Base-by-base conservation (phyloP, 768 basidiomycete species). In the Termitomyces sp. region DNA sequence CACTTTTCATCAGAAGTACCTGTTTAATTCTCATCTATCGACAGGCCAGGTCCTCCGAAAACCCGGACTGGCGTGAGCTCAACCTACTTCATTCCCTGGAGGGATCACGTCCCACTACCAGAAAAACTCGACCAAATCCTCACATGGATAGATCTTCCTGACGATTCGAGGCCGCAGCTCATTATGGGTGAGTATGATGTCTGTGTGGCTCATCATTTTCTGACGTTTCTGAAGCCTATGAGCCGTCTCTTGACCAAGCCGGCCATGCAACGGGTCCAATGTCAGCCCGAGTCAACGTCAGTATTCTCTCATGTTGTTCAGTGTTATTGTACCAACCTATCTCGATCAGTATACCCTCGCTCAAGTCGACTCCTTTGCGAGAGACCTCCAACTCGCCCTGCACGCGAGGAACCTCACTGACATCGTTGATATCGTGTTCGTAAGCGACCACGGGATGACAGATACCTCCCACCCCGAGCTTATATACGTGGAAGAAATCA, bases 371-470 rank as follows among this genome's bases (percentile, higher is more conserved):
- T 66, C 68, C 18, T 95, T 96, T 64, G 88, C 91, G 3, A 82
- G 79, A 58, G 76, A 87, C 57, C 73, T 97, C 10, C 86, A 89
- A 55, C 72, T 75, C 14, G 79, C 82, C 0, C 74, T 97, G 38
- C 77, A 77, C 50, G 77, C 77, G 4, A 84, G 95, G 6, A 93
- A 95, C 67, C 79, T 96, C 28, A 86, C 84, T 1, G 82, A 89
- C 49, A 89, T 95, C 20, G 87, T 94, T 13, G 92, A 97, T 69
- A 79, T 96, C 35, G 81, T 96, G 26, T 94, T 95, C 65, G 93
- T 97, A 63, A 89, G 88, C 61, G 91, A 93, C 68, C 89, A 93
- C 65, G 93, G 92, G n/a, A 95, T 93, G 91, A 88, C 85, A 1
- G 90, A 92, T 69, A 96, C 93, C n/a, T 85, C 84, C 61, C 80